phyloP scores from a whole-genome alignment of 306 rosid genomes.

The Canavalia ensiformis region DNA sequence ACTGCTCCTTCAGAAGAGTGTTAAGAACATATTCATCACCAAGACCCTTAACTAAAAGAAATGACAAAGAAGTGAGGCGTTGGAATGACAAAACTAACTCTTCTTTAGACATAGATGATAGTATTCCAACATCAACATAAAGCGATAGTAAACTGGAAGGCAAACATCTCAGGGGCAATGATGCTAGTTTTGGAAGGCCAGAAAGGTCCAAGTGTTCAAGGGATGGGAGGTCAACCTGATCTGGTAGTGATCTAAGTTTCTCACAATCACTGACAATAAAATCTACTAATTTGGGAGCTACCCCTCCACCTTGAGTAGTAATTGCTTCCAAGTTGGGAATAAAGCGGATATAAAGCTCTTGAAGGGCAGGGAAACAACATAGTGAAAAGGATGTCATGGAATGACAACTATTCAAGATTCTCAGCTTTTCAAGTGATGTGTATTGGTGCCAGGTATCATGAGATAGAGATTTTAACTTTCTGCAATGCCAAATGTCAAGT shows the following conservation, averaged over 20 bases:
- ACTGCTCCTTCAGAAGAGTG: not conserved
- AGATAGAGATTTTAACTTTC: not conserved
- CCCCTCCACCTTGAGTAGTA: conserved; percentile 16
- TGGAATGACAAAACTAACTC: not conserved
- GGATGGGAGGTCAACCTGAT: not conserved
- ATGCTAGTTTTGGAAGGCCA: conserved; percentile 6
- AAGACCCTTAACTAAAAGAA: not conserved
- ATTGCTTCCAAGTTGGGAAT: conserved; percentile 9
- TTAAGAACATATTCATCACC: not conserved
- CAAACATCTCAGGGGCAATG: not conserved
- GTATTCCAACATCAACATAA: conserved; percentile 1
- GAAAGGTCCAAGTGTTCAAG: not conserved
- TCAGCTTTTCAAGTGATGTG: conserved; percentile 2
- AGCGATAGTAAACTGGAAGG: conserved; percentile 12
- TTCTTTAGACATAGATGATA: conserved; percentile 5
- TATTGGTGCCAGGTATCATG: conserved; percentile 3
- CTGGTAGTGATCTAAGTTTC: conserved; percentile 10
- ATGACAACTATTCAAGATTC: not conserved
- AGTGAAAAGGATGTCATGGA: not conserved
- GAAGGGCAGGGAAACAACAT: conserved; percentile 4
- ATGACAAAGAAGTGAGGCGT: conserved; percentile 1
- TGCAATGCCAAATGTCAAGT: not conserved
- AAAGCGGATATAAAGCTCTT: not conserved
- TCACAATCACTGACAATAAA: conserved; percentile 4
- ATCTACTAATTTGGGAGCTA: not conserved